phyloP scores from a whole-genome alignment of 106 monocot species.

The Dactylorhiza incarnata region DNA sequence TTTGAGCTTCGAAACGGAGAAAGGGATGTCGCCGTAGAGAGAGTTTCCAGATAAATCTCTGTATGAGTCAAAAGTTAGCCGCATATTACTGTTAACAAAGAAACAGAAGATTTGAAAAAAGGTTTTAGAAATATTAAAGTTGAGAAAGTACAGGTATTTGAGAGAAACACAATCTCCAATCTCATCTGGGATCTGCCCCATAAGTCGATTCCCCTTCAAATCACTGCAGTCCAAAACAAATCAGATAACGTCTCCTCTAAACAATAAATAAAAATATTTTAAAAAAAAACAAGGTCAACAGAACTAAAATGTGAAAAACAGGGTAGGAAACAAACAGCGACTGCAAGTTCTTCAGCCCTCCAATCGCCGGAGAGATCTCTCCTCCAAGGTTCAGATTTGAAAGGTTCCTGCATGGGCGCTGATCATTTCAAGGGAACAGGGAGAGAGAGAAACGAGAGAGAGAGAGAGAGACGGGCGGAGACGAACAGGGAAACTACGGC shows the following conservation, averaged over 20 bases:
- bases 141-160: slow-evolving; percentile 61
- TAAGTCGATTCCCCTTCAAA: slow-evolving; percentile 74
- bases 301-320: not conserved
- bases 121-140: not conserved
- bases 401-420: slow-evolving; percentile 50
- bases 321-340: slow-evolving; percentile 37
- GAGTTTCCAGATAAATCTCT: slow-evolving; percentile 83
- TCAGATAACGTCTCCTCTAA: not conserved
- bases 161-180: slow-evolving; percentile 82
- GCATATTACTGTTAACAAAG: not conserved
- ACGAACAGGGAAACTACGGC: slow-evolving; percentile 61
- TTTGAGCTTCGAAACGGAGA: slow-evolving; percentile 92
- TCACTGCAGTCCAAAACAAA: slow-evolving; percentile 44
- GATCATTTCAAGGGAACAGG: not conserved
- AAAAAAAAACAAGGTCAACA: not conserved
- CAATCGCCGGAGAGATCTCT: slow-evolving; percentile 76
- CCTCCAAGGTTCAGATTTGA: slow-evolving; percentile 93
- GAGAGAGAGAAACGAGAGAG: not conserved
- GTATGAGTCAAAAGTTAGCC: slow-evolving; percentile 4
- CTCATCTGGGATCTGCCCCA: slow-evolving; percentile 94
- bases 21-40: slow-evolving; percentile 81
- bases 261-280: not conserved
- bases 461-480: not conserved
- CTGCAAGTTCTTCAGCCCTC: slow-evolving; percentile 69
- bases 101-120: not conserved